Evolutionary conservation across 2,329 filamentous ascomycete species (phyloP).

Genomic region (Penicillium brasilianum): DNA sequence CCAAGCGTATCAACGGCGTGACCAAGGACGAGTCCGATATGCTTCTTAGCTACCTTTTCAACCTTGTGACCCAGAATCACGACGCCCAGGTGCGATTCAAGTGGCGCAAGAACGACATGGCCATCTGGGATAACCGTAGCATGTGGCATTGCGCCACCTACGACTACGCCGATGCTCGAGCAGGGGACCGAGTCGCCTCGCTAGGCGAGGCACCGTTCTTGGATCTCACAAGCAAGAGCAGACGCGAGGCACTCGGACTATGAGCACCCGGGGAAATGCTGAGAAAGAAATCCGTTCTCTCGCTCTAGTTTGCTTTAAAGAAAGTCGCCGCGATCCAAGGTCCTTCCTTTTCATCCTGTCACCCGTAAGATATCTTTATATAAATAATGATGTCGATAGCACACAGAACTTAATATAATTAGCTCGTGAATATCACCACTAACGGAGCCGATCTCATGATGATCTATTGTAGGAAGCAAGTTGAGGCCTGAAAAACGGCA

Average conservation of each 20-base stretch:
- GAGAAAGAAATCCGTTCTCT: background rate
- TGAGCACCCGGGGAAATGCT: background rate
- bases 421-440: no score
- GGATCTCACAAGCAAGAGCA: slow-evolving; percentile 49
- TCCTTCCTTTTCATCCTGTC: background rate
- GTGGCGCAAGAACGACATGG: slow-evolving; percentile 43
- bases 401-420: no score
- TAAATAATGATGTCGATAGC: no score
- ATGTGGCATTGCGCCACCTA: slow-evolving; percentile 61
- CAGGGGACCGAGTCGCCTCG: slow-evolving; percentile 57
- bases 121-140: slow-evolving; percentile 60
- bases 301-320: background rate
- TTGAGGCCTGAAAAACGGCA: no score
- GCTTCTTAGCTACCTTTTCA: slow-evolving; percentile 43
- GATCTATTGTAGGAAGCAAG: no score
- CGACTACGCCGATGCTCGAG: slow-evolving; percentile 55
- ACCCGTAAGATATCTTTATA: no score
- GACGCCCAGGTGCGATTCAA: slow-evolving; percentile 48
- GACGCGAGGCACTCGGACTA: slow-evolving; percentile 33
- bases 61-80: slow-evolving; percentile 47
- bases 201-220: slow-evolving; percentile 62
- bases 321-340: background rate
- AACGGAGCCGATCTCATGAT: no score
- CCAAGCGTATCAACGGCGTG: slow-evolving; percentile 41
- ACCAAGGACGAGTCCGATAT: slow-evolving; percentile 39